Evolutionary conservation across 2,329 filamentous ascomycete genomes (phyloP).

Genomic region (Magnaporthiopsis rhizophila): DNA sequence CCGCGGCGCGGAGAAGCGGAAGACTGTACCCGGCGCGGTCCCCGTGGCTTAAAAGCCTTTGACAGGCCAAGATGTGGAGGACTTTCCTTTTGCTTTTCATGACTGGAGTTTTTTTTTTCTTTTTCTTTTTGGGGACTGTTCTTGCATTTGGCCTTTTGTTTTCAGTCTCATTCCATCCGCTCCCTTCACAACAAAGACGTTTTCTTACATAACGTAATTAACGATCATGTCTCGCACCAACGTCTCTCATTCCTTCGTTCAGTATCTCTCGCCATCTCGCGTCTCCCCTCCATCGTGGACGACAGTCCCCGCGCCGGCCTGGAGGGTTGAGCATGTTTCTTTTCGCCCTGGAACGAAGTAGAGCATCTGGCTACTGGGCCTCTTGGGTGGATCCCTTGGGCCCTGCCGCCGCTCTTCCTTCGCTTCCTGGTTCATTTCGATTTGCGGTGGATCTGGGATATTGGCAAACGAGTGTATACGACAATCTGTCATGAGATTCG

Average conservation of each 20-base stretch:
- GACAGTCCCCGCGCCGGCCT: constrained; percentile 4
- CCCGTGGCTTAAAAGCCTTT: background rate
- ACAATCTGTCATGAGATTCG: background rate
- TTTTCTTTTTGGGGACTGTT: background rate
- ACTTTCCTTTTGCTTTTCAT: constrained; percentile 9
- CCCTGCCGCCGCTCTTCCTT: background rate
- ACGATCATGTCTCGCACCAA: constrained; percentile 17
- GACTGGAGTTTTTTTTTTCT: background rate
- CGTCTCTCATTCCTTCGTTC: constrained; percentile 12
- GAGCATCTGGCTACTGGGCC: background rate
- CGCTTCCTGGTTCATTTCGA: background rate
- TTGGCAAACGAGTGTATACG: background rate
- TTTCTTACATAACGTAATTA: constrained; percentile 16
- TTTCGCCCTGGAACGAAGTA: background rate
- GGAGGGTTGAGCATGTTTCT: background rate
- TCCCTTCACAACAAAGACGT: background rate
- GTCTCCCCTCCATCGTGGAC: constrained; percentile 4
- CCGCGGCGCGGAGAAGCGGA: constrained; percentile 66
- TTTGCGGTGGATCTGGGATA: background rate
- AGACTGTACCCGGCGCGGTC: constrained; percentile 37
- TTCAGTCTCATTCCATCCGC: constrained; percentile 11
- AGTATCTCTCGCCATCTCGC: background rate
- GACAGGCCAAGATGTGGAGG: background rate
- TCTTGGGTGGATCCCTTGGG: background rate
- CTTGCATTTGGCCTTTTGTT: constrained; percentile 5